Evolutionary conservation across 257 asterid genomes (phyloP), one percentile per base, ranked within the genome.

Genomic region (Solanum acaule): DNA sequence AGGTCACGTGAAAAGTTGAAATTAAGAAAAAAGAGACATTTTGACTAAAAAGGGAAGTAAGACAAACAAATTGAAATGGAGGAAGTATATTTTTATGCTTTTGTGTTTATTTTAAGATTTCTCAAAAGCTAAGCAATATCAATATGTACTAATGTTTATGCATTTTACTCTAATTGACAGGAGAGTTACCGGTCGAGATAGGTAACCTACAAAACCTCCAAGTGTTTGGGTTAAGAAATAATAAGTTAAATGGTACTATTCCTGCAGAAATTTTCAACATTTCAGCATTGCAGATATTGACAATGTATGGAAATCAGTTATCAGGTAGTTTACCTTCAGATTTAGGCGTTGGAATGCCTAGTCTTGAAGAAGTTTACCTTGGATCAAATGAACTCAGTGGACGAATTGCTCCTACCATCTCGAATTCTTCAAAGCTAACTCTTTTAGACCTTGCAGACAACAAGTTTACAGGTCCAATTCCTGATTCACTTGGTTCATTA

Each of bases 401-500:
- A 34, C 34, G 52, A 29, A 79, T 91, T 81, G 90, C 93, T 6
- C 27, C 49, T 23, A 87, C 90, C 40, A 85, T 88, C 67, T 87
- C 90, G 23, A 91, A 91, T 78, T 81, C 87, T 15, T 87, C 94
- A 10, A 27, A 46, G n/a, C 88, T 92, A 33, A 1, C 6, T 1
- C 9, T 10, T 10, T 8, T 92, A 29, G 37, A 44, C 11, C 84
- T 92, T 56, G 1, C 65, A 5, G 0, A 0, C 6, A 92, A 92
- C 86, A 27, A 29, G 4, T 89, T 89, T 63, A 46, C 40, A 1
- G 91, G 92, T 31, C 10, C 88, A 46, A 86, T 92, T 23, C 93
- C 93, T 7, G 2, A 42, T 20, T 88, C 92, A 13, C 63, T 92
- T 8, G 91, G 93, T 27, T 13, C 87, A 37, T 86, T 92, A 23